Conservation (phyloP, 805 yeast genomes). For the Monosporozyma siamensis region DNA sequence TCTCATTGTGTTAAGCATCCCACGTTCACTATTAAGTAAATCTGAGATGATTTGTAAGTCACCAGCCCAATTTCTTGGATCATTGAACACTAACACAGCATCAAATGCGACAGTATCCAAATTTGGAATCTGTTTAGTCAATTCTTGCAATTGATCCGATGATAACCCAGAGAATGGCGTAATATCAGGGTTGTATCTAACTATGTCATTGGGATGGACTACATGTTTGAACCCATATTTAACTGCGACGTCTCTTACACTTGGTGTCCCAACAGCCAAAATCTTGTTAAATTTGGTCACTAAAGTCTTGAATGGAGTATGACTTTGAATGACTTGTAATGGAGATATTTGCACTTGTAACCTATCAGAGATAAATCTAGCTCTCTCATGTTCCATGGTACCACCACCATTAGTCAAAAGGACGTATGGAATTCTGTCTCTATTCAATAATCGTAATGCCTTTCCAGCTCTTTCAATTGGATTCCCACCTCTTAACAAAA, state of each 20-base stretch:
- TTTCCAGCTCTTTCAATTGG: constrained; percentile 57
- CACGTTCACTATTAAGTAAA: constrained; percentile 52
- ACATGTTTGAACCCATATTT: constrained; percentile 73
- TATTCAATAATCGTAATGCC: constrained; percentile 47
- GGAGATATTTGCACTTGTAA: constrained; percentile 40
- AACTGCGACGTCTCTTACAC: constrained; percentile 62
- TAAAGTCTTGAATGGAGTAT: constrained; percentile 70
- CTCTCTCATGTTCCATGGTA: constrained; percentile 51
- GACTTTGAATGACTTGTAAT: constrained; percentile 71
- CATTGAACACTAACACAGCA: constrained; percentile 75
- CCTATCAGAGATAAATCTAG: constrained; percentile 39
- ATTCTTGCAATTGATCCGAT: constrained; percentile 36
- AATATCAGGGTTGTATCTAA: constrained; percentile 45
- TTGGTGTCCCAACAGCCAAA: constrained; percentile 68
- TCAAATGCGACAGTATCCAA: constrained; percentile 42
- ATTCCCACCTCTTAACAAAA: constrained; percentile 60
- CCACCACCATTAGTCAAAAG: constrained; percentile 91
- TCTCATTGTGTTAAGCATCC: constrained; percentile 55
- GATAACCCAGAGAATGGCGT: constrained; percentile 78
- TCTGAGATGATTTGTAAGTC: constrained; percentile 75
- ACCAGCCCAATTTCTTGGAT: constrained; percentile 81
- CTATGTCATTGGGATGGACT: constrained; percentile 61
- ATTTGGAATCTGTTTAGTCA: constrained; percentile 24
- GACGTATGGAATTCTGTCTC: constrained; percentile 61
- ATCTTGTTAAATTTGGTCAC: constrained; percentile 49